Conservation (phyloP, 805 yeast genomes). For the Ogataea kodamae region DNA sequence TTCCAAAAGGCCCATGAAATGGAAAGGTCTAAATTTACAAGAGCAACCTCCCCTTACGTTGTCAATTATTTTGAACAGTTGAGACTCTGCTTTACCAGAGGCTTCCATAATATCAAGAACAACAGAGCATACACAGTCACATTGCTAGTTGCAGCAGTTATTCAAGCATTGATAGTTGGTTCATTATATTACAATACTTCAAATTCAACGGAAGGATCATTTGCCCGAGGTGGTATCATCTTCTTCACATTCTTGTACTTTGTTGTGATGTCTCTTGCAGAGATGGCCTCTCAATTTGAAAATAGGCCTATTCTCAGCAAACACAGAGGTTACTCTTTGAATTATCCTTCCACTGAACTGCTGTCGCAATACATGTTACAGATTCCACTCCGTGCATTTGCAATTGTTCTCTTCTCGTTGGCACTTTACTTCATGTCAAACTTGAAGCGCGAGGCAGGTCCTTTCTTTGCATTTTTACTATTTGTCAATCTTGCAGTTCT, state of each 20-base stretch:
- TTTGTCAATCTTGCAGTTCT: constrained; percentile 39
- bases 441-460: constrained; percentile 50
- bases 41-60: constrained; percentile 35
- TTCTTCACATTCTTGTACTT: constrained; percentile 59
- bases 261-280: constrained; percentile 59
- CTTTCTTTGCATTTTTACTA: constrained; percentile 48
- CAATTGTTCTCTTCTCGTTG: constrained; percentile 45
- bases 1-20: constrained; percentile 30
- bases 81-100: constrained; percentile 49
- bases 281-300: constrained; percentile 55
- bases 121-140: constrained; percentile 52
- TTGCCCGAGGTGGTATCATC: constrained; percentile 60
- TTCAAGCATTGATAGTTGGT: constrained; percentile 58
- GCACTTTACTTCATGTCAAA: constrained; percentile 51
- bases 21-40: constrained; percentile 39
- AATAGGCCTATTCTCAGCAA: constrained; percentile 62
- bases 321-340: constrained; percentile 60
- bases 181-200: constrained; percentile 55
- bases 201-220: constrained; percentile 50
- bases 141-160: constrained; percentile 47
- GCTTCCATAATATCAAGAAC: constrained; percentile 50
- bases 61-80: constrained; percentile 49
- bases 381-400: constrained; percentile 52
- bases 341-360: constrained; percentile 63
- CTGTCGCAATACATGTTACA: constrained; percentile 54